A percentile compares a stretch with the other conserved stretches of the same genome.
Conservation (phyloP, 768 basidiomycete genomes). For the Epithele typhae region DNA sequence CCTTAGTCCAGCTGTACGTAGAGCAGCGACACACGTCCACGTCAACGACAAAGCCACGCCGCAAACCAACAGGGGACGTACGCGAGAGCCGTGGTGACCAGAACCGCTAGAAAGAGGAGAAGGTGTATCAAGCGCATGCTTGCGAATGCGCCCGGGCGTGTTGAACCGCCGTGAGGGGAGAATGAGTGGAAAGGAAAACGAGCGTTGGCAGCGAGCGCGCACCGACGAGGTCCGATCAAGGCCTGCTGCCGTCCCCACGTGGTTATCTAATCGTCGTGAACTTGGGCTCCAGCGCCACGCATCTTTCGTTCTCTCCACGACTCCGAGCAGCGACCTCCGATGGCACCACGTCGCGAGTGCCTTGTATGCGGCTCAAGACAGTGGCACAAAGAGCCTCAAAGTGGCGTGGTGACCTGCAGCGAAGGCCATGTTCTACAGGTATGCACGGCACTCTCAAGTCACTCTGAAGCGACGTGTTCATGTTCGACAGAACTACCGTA, state of each 20-base stretch:
- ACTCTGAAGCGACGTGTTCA: too few species aligned
- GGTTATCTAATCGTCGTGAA: constrained; percentile 6
- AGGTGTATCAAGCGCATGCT: constrained; percentile 50
- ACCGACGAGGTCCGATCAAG: background rate
- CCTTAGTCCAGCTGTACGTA: constrained; percentile 64
- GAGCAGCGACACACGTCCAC: background rate
- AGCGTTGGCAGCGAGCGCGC: too few species aligned
- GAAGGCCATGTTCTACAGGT: constrained; percentile 93
- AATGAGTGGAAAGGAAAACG: too few species aligned
- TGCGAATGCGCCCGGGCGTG: too few species aligned
- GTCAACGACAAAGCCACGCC: constrained; percentile 1
- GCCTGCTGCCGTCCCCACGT: background rate
- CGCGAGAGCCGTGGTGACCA: constrained; percentile 55
- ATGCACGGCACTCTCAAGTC: too few species aligned
- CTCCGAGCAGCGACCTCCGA: constrained; percentile 16
- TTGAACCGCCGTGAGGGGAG: too few species aligned
- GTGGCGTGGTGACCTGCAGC: constrained; percentile 79
- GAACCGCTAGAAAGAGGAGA: constrained; percentile 44
- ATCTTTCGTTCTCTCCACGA: too few species aligned
- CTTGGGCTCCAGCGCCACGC: too few species aligned
- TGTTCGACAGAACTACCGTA: constrained; percentile 65
- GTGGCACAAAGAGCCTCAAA: constrained; percentile 84
- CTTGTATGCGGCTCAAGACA: constrained; percentile 76
- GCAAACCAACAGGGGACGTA: constrained; percentile 34
- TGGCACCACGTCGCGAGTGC: constrained; percentile 67